Percentiles rank a stretch among this genome's conserved stretches.
Evolutionary conservation across 2,329 filamentous ascomycete species (phyloP).

Genomic region (Aureobasidium sp.): DNA sequence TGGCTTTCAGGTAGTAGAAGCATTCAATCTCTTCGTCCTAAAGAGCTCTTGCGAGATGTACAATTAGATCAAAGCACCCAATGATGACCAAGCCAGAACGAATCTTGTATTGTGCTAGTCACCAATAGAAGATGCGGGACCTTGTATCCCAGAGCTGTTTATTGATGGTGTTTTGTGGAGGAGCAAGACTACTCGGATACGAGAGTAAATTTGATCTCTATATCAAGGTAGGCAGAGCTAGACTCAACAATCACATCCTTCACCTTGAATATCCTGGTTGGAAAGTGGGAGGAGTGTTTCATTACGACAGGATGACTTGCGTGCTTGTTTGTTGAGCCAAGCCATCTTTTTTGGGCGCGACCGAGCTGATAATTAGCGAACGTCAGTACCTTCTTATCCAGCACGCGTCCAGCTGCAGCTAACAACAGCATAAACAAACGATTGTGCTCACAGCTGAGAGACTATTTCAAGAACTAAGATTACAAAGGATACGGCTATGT

Average conservation of each 20-base stretch:
- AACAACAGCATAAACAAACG: not conserved
- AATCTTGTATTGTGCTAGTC: not conserved
- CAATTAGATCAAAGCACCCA: not conserved
- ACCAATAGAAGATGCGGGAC: not conserved
- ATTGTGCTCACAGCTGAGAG: not conserved
- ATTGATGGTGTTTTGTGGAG: not conserved
- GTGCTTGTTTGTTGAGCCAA: conserved; percentile 13
- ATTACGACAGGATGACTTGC: conserved; percentile 12
- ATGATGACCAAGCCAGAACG: not conserved
- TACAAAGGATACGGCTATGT: not conserved
- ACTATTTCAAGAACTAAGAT: not conserved
- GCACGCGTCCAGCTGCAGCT: not conserved
- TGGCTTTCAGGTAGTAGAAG: not conserved
- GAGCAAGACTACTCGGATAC: not conserved
- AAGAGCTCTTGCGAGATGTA: not conserved
- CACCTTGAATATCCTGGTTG: not conserved
- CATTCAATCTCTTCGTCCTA: not conserved
- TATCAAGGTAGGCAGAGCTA: not conserved
- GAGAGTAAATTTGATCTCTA: not conserved
- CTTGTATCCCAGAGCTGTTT: not conserved
- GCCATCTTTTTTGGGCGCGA: not conserved
- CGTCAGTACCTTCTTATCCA: not conserved
- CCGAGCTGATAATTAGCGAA: not conserved
- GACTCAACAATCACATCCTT: not conserved
- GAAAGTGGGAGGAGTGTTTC: not conserved